Percentiles rank a stretch among this genome's conserved stretches.
Conservation (phyloP, 805 yeast genomes). For the Candida pini region DNA sequence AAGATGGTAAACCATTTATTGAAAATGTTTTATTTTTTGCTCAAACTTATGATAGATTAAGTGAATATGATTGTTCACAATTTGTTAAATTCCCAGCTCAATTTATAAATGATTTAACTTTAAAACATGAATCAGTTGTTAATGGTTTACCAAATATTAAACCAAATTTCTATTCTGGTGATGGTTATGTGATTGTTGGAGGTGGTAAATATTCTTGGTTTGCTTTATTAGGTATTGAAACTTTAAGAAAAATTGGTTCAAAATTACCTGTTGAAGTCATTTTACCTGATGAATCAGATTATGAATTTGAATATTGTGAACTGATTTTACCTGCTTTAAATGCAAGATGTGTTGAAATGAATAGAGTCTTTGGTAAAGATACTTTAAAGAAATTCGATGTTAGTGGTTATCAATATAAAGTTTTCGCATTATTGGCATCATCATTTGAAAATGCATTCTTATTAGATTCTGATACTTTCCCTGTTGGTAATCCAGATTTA, state of each 20-base stretch:
- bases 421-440: conserved; percentile 53
- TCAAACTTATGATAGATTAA: conserved; percentile 21
- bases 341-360: conserved; percentile 63
- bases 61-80: conserved; percentile 21
- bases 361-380: conserved; percentile 53
- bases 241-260: conserved; percentile 62
- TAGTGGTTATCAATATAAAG: conserved; percentile 63
- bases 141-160: conserved; percentile 21
- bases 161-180: conserved; percentile 27
- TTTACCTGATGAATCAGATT: conserved; percentile 65
- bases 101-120: conserved; percentile 28
- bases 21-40: conserved; percentile 27
- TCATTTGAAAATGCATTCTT: conserved; percentile 47
- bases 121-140: conserved; percentile 28
- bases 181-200: conserved; percentile 67
- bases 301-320: conserved; percentile 67
- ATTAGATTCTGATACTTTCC: conserved; percentile 49
- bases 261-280: conserved; percentile 76
- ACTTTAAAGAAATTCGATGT: conserved; percentile 44
- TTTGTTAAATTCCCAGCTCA: conserved; percentile 27
- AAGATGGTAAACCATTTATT: conserved; percentile 29
- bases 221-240: conserved; percentile 57
- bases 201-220: conserved; percentile 77
- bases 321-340: conserved; percentile 53
- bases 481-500: conserved; percentile 41